These are phyloP conservation scores for Zalaria sp. DNA, from an alignment of 2,329 filamentous ascomycete genomes.

Conservation along the genomic window DNA sequence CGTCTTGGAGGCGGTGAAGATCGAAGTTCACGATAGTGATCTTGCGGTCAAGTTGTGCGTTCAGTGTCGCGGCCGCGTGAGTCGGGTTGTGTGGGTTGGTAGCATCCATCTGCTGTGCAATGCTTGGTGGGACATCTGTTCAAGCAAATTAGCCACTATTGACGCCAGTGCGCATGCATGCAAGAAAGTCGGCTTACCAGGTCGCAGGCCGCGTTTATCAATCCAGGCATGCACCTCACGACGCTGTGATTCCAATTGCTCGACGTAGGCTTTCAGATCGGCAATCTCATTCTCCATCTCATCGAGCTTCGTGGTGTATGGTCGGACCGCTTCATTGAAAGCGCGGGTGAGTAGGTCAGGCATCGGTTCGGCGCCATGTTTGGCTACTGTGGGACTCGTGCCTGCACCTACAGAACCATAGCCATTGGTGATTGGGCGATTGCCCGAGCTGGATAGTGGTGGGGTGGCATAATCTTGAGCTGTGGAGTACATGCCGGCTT, in stretches of 20 bases:
- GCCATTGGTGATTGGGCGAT: constrained; percentile 8
- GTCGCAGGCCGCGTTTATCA: constrained; percentile 38
- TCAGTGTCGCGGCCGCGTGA: constrained; percentile 35
- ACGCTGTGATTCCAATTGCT: constrained; percentile 36
- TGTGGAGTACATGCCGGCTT: constrained; percentile 27
- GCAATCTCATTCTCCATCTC: constrained; percentile 35
- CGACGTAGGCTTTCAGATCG: constrained; percentile 35
- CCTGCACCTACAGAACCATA: constrained; percentile 6
- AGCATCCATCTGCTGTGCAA: constrained; percentile 39
- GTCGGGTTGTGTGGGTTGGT: constrained; percentile 25
- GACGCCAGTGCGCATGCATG: background rate
- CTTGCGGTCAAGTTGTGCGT: constrained; percentile 43
- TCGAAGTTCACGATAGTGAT: constrained; percentile 45
- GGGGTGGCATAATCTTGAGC: constrained; percentile 6
- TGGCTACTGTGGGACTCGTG: background rate
- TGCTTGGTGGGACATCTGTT: constrained; percentile 36
- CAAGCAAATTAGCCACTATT: background rate
- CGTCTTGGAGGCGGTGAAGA: constrained; percentile 40
- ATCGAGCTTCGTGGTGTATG: constrained; percentile 39
- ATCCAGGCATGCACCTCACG: constrained; percentile 40
- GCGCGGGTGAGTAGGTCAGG: constrained; percentile 37
- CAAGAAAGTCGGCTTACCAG: constrained; percentile 25
- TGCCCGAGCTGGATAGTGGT: constrained; percentile 4
- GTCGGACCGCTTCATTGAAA: constrained; percentile 38
- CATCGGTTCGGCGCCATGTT: constrained; percentile 21